A percentile compares a stretch with the other conserved stretches of the same genome.
phyloP scores from a whole-genome alignment of 768 basidiomycete species.

The Mycena crocata region DNA sequence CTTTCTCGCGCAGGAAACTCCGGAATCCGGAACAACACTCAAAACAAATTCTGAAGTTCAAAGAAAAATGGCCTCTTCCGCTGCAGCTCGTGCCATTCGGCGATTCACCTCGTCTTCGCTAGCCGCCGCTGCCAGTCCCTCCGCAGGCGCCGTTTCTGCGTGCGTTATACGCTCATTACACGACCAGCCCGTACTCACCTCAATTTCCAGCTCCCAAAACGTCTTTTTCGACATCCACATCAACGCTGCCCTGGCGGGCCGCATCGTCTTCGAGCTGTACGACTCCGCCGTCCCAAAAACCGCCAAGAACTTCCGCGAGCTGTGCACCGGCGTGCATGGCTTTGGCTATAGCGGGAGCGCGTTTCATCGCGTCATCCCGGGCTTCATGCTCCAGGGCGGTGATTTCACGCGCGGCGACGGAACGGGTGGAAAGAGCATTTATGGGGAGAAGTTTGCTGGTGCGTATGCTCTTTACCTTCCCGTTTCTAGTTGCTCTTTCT shows the following conservation, averaged over 20 bases:
- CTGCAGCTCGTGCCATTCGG: slow-evolving; percentile 35
- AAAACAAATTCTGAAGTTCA: no score
- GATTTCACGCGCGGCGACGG: slow-evolving; percentile 83
- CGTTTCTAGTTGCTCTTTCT: not conserved
- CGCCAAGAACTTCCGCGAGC: slow-evolving; percentile 88
- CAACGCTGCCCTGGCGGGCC: slow-evolving; percentile 53
- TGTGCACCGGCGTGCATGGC: slow-evolving; percentile 80
- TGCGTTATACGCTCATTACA: no score
- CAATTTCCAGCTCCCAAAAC: not conserved
- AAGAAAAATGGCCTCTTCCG: no score
- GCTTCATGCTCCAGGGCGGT: slow-evolving; percentile 92
- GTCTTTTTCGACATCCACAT: slow-evolving; percentile 76
- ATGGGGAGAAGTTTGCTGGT: slow-evolving; percentile 77
- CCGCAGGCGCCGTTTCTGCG: slow-evolving; percentile 24
- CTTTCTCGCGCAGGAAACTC: no score
- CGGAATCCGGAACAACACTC: no score
- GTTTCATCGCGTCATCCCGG: slow-evolving; percentile 89
- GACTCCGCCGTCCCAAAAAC: slow-evolving; percentile 84
- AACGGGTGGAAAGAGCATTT: slow-evolving; percentile 86
- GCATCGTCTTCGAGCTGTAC: slow-evolving; percentile 87
- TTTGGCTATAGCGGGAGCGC: slow-evolving; percentile 74
- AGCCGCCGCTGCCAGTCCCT: slow-evolving; percentile 9
- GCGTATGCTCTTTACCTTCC: slow-evolving; percentile 34
- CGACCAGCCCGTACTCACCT: no score
- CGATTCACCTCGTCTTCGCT: slow-evolving; percentile 28